A percentile compares a stretch with the other conserved stretches of the same genome.
phyloP scores from a whole-genome alignment of 2,329 filamentous ascomycete species.

The Sporothrix luriei region DNA sequence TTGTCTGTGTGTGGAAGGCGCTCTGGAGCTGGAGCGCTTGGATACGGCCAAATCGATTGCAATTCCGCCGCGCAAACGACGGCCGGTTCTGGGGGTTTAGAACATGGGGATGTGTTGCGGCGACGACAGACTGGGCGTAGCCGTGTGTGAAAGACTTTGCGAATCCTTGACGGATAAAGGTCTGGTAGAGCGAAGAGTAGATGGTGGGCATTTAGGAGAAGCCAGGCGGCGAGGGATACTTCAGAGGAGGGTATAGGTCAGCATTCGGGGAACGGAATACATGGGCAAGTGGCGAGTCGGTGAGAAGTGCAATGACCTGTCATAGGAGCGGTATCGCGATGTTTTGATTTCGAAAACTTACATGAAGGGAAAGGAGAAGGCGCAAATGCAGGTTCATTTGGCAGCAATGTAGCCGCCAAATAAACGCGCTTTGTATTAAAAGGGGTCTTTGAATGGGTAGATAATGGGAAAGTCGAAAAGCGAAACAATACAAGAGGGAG shows the following conservation, averaged over 20 bases:
- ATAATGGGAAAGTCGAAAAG: slow-evolving; percentile 26
- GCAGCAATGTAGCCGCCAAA: slow-evolving; percentile 84
- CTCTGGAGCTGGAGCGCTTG: slow-evolving; percentile 70
- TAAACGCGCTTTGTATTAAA: slow-evolving; percentile 69
- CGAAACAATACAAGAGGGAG: slow-evolving; percentile 16
- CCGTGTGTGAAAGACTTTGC: slow-evolving; percentile 96
- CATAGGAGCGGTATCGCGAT: not conserved
- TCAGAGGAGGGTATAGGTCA: slow-evolving; percentile 26
- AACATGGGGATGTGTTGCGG: slow-evolving; percentile 79
- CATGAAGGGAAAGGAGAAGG: slow-evolving; percentile 62
- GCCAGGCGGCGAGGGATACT: slow-evolving; percentile 62
- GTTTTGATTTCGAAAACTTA: slow-evolving; percentile 49
- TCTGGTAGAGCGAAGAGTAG: slow-evolving; percentile 69
- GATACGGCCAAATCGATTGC: slow-evolving; percentile 57
- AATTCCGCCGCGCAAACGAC: slow-evolving; percentile 62
- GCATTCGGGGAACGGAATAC: not conserved
- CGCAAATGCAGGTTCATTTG: slow-evolving; percentile 96
- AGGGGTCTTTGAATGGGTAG: slow-evolving; percentile 32
- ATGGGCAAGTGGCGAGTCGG: not conserved
- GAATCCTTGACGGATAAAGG: slow-evolving; percentile 95
- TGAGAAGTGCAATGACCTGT: not conserved
- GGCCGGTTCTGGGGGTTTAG: slow-evolving; percentile 72
- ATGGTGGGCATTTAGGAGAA: slow-evolving; percentile 87
- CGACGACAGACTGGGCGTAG: slow-evolving; percentile 97
- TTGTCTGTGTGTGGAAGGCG: slow-evolving; percentile 68